These are phyloP conservation scores for Lithospermum erythrorhizon DNA, from an alignment of 257 asterid species.

Conservation along the genomic window DNA sequence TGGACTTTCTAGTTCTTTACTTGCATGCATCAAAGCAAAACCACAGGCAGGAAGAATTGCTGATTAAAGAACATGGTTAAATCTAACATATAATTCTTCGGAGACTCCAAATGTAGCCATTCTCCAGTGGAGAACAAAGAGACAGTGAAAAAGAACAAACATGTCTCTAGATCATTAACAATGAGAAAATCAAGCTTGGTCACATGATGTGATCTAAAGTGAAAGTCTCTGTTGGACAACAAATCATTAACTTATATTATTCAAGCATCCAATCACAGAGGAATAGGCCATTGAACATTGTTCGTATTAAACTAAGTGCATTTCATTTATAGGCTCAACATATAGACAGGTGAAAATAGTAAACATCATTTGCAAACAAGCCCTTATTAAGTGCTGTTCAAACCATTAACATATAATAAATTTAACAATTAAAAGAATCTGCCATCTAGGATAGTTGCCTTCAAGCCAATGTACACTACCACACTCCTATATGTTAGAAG, in stretches of 20 bases:
- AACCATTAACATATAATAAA: not conserved
- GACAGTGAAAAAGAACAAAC: not conserved
- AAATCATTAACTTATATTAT: not conserved
- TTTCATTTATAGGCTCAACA: not conserved
- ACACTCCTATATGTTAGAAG: not conserved
- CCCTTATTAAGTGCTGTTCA: not conserved
- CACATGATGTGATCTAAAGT: not conserved
- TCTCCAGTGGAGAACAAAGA: not conserved
- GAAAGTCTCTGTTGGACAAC: not conserved
- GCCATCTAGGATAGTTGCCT: not conserved
- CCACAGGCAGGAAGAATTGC: not conserved
- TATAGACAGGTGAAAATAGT: not conserved
- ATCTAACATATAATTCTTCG: not conserved
- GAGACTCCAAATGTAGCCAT: not conserved
- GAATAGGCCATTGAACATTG: not conserved
- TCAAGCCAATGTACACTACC: not conserved
- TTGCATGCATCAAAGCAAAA: too few species aligned
- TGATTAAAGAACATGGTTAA: not conserved
- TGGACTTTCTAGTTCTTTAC: too few species aligned
- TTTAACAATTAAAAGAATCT: too few species aligned
- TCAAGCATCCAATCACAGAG: not conserved
- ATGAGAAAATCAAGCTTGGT: not conserved
- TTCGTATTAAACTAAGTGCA: not conserved
- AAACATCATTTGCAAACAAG: not conserved
- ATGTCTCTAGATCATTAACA: not conserved